Base-by-base conservation (phyloP, 129 eudicot species). In the Flaveria ramosissima region DNA sequence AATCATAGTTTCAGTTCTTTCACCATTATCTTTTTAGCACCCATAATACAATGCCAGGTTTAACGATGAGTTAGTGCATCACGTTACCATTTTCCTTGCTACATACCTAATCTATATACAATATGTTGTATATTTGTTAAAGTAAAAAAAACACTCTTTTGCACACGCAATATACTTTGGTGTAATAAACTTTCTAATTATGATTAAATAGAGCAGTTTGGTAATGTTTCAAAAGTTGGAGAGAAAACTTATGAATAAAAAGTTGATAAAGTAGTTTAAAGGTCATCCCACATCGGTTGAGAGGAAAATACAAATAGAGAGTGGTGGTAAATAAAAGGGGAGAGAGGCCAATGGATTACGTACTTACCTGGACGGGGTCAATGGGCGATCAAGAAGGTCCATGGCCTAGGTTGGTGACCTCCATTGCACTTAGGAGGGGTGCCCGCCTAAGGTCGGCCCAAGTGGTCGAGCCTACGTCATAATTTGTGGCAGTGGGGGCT, bases 391-490 rank as follows among this genome's bases (percentile, higher is more conserved):
- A 78, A 13, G 52, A 70, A 56, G 36, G 52, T 52, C 64, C 56
- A 77, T 70, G 77, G 68, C 75, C 75, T 77, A 56, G 57, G 62
- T 39, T 68, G 43, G 81, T 64, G 88, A 78, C 74, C 43, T 69
- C 14, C 74, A 47, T 47, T 69, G 74, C 74, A 69, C 74, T 21
- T 23, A 1, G 41, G 41, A 84, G 84, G 87, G 84, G 87, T 46
- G 82, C 70, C 71, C 20, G 51, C 78, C 75, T 81, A 84, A 84
- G 85, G 83, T 84, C 83, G 83, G 75, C 83, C 70, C 88, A 80
- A 81, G 85, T 77, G 81, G 81, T 82, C 84, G 81, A 85, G 76
- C 79, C 84, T 85, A 85, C 73, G 84, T 78, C 86, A 85, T 85
- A 85, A 82, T 85, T 81, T 85, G 88, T 78, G 73, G 17, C 1